Conservation (phyloP, 1,284 basidiomycete species). For the Amylostereum chailletii region DNA sequence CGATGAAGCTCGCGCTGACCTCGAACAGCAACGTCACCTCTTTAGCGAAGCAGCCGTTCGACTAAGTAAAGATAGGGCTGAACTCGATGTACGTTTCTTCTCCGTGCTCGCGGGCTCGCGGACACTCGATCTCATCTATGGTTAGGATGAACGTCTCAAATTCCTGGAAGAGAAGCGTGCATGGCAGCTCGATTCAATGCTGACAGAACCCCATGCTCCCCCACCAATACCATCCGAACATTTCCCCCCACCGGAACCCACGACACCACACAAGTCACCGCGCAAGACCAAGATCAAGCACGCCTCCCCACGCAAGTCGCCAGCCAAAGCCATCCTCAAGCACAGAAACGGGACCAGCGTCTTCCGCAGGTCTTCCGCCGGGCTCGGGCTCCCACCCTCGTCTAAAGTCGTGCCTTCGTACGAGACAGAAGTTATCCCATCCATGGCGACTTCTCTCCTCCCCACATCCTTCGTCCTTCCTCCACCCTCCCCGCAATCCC, state of each 20-base stretch:
- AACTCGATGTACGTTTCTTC: slow-evolving; percentile 49
- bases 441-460: slow-evolving; percentile 29
- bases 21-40: slow-evolving; percentile 60
- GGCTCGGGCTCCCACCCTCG: slow-evolving; percentile 14
- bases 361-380: slow-evolving; percentile 33
- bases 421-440: slow-evolving; percentile 61
- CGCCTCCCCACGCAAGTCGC: slow-evolving; percentile 32
- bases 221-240: slow-evolving; percentile 2
- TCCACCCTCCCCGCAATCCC: slow-evolving; percentile 58
- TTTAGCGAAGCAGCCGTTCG: slow-evolving; percentile 57
- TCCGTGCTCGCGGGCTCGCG: background rate
- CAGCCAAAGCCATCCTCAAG: slow-evolving; percentile 26
- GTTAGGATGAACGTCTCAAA: slow-evolving; percentile 50
- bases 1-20: slow-evolving; percentile 39
- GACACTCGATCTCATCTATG: background rate
- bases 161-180: slow-evolving; percentile 60
- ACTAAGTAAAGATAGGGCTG: slow-evolving; percentile 57
- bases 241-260: background rate
- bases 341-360: slow-evolving; percentile 32
- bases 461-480: slow-evolving; percentile 63
- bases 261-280: slow-evolving; percentile 10
- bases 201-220: slow-evolving; percentile 19
- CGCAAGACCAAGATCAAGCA: slow-evolving; percentile 11
- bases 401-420: slow-evolving; percentile 39
- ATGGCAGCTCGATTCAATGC: slow-evolving; percentile 56